Evolutionary conservation across 306 rosid genomes (phyloP).

Genomic region (Mimosa bimucronata): DNA sequence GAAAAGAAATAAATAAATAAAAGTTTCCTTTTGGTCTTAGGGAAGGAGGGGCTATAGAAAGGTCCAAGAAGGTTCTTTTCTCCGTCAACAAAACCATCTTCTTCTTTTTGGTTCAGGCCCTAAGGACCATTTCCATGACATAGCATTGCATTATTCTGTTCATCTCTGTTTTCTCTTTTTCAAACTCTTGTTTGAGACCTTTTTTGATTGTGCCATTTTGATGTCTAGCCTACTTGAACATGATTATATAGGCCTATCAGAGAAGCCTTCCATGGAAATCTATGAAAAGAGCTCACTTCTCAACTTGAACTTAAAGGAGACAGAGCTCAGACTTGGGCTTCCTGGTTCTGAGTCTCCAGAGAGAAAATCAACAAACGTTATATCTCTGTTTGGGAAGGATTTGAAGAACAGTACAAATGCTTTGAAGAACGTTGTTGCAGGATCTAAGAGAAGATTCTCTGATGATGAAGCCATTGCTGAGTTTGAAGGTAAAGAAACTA

Average conservation of each 20-base stretch:
- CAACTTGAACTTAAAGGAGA: slow-evolving; percentile 79
- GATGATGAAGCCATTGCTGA: slow-evolving; percentile 46
- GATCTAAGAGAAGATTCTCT: slow-evolving; percentile 80
- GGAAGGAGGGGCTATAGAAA: slow-evolving; percentile 43
- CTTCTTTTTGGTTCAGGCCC: neutral
- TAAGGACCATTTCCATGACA: neutral
- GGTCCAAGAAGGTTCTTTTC: slow-evolving; percentile 64
- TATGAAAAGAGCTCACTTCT: slow-evolving; percentile 54
- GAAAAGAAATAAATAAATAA: neutral
- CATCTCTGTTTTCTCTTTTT: slow-evolving; percentile 26
- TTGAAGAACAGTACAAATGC: slow-evolving; percentile 50
- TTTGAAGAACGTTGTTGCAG: slow-evolving; percentile 55
- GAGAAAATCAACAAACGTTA: slow-evolving; percentile 52
- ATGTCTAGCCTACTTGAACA: slow-evolving; percentile 72
- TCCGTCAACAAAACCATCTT: slow-evolving; percentile 51
- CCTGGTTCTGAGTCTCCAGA: slow-evolving; percentile 81
- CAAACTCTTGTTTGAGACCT: slow-evolving; percentile 13
- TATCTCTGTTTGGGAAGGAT: slow-evolving; percentile 68
- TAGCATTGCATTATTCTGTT: neutral
- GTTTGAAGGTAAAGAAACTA: slow-evolving; percentile 42
- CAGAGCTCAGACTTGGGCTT: slow-evolving; percentile 91
- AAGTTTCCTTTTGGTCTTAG: neutral
- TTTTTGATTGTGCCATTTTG: slow-evolving; percentile 37
- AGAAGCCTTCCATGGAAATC: slow-evolving; percentile 63
- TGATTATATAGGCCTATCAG: slow-evolving; percentile 78